Evolutionary conservation across 1,284 basidiomycete genomes (phyloP), one percentile per base, ranked within the genome.

Genomic region (Leccinum fallax): DNA sequence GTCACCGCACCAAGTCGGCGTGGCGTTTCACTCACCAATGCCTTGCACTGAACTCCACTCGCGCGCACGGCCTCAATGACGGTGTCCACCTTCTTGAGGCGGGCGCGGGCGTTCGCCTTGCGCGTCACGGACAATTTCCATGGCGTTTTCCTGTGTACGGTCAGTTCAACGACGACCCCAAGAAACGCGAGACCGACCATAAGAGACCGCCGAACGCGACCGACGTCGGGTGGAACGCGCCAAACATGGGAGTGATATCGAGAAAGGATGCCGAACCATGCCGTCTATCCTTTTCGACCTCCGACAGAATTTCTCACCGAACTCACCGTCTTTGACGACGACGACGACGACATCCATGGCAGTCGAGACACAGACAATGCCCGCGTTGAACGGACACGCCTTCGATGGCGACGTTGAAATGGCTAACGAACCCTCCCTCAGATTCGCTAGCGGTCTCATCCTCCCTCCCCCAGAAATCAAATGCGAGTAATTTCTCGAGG

Each of bases 391-490:
- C 48, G 82, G 79, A 5, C 70, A 80, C 51, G 70, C 69, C 48
- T 62, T 73, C 36, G 70, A 80, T 57, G 80, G 74, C 34, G 78
- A 81, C 57, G 74, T 73, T n/a, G 75, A 77, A 36, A 76, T 80
- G 74, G 77, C 72, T 69, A 78, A 78, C 66, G 75, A 77, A 52
- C 75, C 64, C 54, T 64, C 73, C 57, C 79, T 84, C 79, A 82
- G 86, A 69, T 94, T 91, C 72, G 82, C 89, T 40, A 90, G 83
- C 65, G 94, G 93, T 55, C 85, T 96, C 70, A 97, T 97, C 77
- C 89, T 95, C 54, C 94, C 94, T 64, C 93, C 94, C 6, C 92
- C 92, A 51, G 95, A 96, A 77, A 94, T 96, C 70, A 93, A 95
- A 83, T 91, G 94, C 90, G 69, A 76, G 89, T 71, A 0, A 26